Evolutionary conservation across 345 rosid species (phyloP).

Genomic region (Linum lewisii): DNA sequence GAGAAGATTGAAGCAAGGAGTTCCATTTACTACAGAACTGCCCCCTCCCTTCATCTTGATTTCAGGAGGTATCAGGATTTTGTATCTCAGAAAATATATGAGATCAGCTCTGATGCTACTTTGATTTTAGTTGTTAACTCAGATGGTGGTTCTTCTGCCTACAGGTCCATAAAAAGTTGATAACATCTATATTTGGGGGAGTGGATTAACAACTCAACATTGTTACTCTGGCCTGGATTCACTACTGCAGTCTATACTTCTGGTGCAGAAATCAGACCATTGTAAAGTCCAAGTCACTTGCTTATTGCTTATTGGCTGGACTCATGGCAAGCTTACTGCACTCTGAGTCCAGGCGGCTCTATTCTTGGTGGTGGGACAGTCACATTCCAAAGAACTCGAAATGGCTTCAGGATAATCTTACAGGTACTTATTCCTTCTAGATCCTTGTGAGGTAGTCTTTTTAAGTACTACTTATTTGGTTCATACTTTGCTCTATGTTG

Average conservation of each 20-base stretch:
- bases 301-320: constrained; percentile 39
- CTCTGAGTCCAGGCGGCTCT: constrained; percentile 23
- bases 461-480: too few species aligned
- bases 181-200: constrained; percentile 5
- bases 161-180: constrained; percentile 12
- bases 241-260: constrained; percentile 31
- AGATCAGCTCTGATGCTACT: not conserved
- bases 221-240: constrained; percentile 67
- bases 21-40: constrained; percentile 9
- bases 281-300: constrained; percentile 54
- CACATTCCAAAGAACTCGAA: constrained; percentile 5
- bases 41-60: not conserved
- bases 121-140: not conserved
- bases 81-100: not conserved
- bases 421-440: too few species aligned
- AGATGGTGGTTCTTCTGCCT: not conserved
- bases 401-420: constrained; percentile 4
- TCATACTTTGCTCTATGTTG: not conserved
- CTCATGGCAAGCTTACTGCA: constrained; percentile 23
- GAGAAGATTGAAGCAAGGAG: constrained; percentile 2
- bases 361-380: constrained; percentile 7
- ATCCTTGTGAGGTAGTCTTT: too few species aligned
- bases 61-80: not conserved
- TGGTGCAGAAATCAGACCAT: constrained; percentile 36
- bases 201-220: constrained; percentile 6